Conservation (phyloP, 768 basidiomycete species). For the Lentinula boryana region DNA sequence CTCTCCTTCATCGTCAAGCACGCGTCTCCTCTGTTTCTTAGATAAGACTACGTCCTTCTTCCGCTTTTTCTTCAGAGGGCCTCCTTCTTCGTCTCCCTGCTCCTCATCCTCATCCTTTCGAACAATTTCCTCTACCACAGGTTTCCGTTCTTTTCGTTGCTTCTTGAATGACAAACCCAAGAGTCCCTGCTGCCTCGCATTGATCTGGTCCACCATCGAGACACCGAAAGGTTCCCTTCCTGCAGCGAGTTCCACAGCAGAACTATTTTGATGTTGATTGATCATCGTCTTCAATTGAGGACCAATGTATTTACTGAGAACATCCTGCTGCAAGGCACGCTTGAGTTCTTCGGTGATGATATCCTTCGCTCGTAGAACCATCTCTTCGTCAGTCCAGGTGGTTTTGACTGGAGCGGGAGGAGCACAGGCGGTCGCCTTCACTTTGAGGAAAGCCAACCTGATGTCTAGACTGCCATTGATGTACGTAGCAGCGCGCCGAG, state of each 20-base stretch:
- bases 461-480: conserved; percentile 40
- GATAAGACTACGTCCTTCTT: conserved; percentile 44
- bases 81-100: conserved; percentile 23
- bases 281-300: conserved; percentile 4
- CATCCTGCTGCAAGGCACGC: conserved; percentile 54
- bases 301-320: conserved; percentile 18
- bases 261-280: not conserved
- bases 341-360: conserved; percentile 54
- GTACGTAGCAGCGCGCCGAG: conserved; percentile 63
- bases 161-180: conserved; percentile 44
- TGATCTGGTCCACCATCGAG: conserved; percentile 9
- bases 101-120: conserved; percentile 30
- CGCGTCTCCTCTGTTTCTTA: conserved; percentile 36
- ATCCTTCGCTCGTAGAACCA: conserved; percentile 50
- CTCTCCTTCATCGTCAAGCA: conserved; percentile 41
- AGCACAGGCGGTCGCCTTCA: conserved; percentile 46
- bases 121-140: conserved; percentile 24
- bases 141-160: conserved; percentile 20
- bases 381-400: conserved; percentile 45
- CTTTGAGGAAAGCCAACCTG: conserved; percentile 53
- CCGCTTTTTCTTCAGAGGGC: conserved; percentile 27
- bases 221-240: not conserved
- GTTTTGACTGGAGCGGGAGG: conserved; percentile 36
- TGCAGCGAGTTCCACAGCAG: not conserved
- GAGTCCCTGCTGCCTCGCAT: conserved; percentile 32